Evolutionary conservation across 2,329 filamentous ascomycete genomes (phyloP), one percentile per base, ranked within the genome.

Genomic region (Fusarium xylarioides): DNA sequence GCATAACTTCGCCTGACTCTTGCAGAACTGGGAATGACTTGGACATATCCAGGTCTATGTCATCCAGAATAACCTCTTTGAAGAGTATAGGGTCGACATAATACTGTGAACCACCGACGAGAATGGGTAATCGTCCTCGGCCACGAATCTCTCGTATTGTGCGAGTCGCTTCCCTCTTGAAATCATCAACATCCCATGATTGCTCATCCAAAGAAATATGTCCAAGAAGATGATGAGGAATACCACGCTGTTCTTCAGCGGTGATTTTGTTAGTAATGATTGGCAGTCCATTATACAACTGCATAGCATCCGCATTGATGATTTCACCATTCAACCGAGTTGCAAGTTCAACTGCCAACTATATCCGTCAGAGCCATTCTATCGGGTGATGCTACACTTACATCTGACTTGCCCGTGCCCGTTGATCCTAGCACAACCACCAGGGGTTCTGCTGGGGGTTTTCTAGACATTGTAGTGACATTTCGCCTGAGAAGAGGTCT

Each of bases 281-380:
- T 10, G 96, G 95, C 47, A 99, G 85, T 6, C 96, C 96, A 59
- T 89, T 88, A 81, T 99, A 99, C 83, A 99, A 91, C 81, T 99
- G 96, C 95, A 99, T 97, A 43, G 96, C 96, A 86, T 99, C 96
- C 52, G 94, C 94, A 80, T 99, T 99, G 83, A 99, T 95, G 58
- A 99, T 89, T 82, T 99, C 96, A 79, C 97, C 96, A 81, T 96
- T 91, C 82, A 95, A 95, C 28, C 88, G 90, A 46, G 87, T 87
- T 2, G 97, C 96, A 57, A 99, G 84, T 71, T 97, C 94, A 44
- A 99, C 92, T 14, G 96, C 96, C 74, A 98, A 89, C 95, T 97
- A 70, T 11, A 49, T 53, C 7, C 19, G 68, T 68, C 43, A 70
- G 59, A 63, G 12, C 57, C 35, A 55, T 37, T n/a, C 30, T 32